A percentile compares a stretch with the other conserved stretches of the same genome.
Evolutionary conservation across 192 early-diverging fungal species (phyloP).

Genomic region (Oehlia diaphana): DNA sequence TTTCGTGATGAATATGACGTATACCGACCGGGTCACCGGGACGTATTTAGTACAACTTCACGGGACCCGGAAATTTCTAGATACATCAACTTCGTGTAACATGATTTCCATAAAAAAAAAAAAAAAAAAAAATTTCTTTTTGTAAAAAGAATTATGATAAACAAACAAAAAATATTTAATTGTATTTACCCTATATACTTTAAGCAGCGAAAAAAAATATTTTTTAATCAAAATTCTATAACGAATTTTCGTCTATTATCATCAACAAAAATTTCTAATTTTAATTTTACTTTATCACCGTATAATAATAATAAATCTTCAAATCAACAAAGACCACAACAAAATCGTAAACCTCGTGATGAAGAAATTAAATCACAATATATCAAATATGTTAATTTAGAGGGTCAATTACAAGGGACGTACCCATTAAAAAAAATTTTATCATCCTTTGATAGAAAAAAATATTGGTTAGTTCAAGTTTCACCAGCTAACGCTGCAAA

Average conservation of each 20-base stretch:
- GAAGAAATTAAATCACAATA: constrained; percentile 53
- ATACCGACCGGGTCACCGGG: too few relatives aligned
- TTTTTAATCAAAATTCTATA: neutral
- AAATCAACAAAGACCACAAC: neutral
- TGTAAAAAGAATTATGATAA: neutral
- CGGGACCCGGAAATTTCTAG: too few relatives aligned
- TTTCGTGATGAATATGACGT: too few relatives aligned
- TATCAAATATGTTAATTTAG: constrained; percentile 45
- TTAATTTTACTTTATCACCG: too few relatives aligned
- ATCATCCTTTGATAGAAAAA: constrained; percentile 41
- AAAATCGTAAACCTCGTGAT: constrained; percentile 42
- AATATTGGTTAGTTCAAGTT: constrained; percentile 52
- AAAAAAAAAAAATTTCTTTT: too few relatives aligned
- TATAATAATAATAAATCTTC: neutral
- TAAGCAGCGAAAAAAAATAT: neutral
- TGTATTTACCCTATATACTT: neutral
- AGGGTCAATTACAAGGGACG: constrained; percentile 40
- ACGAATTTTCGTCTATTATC: neutral
- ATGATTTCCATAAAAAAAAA: too few relatives aligned
- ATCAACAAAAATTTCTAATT: too few relatives aligned
- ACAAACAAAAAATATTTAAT: neutral
- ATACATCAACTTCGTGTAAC: too few relatives aligned
- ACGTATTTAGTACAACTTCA: too few relatives aligned
- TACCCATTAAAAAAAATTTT: constrained; percentile 35
- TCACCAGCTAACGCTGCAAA: constrained; percentile 25